These are phyloP conservation scores for Rhizopus stolonifer DNA, from an alignment of 371 early-diverging fungal species.

Conservation along the genomic window DNA sequence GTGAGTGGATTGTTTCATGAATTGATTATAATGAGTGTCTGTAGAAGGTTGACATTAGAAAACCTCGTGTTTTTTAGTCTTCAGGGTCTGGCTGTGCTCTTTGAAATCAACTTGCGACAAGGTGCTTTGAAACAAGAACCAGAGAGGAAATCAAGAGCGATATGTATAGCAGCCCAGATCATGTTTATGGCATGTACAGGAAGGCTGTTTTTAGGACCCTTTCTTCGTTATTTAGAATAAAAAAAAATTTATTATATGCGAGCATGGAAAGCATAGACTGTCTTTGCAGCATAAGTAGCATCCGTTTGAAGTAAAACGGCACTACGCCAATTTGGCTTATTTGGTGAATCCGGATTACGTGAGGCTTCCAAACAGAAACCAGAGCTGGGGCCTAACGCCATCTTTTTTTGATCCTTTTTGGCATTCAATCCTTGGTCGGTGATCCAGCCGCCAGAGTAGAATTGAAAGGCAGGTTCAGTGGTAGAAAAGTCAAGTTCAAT, in stretches of 20 bases:
- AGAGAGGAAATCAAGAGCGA: conserved; percentile 3
- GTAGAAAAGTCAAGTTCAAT: conserved; percentile 60
- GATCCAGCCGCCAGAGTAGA: conserved; percentile 74
- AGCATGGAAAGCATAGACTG: conserved; percentile 48
- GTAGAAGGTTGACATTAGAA: conserved; percentile 37
- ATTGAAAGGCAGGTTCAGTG: conserved; percentile 72
- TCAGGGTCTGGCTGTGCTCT: conserved; percentile 26
- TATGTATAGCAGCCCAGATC: conserved; percentile 13
- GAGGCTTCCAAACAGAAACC: conserved; percentile 73
- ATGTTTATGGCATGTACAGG: conserved; percentile 17
- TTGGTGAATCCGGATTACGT: conserved; percentile 69
- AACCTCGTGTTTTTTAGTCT: conserved; percentile 32
- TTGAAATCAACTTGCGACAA: conserved; percentile 23
- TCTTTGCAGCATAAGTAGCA: conserved; percentile 48
- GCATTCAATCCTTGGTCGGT: conserved; percentile 29
- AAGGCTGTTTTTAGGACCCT: conserved; percentile 22
- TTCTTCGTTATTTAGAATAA: conserved; percentile 13
- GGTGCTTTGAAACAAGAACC: conserved; percentile 17
- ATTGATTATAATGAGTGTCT: conserved; percentile 33
- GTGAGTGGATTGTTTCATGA: conserved; percentile 42
- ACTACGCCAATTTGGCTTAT: conserved; percentile 54
- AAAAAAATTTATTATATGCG: conserved; percentile 24
- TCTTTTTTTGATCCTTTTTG: conserved; percentile 36
- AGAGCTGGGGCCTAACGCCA: conserved; percentile 36
- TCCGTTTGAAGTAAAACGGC: conserved; percentile 50